These are phyloP conservation scores for Coemansia sp. DNA, from an alignment of 192 early-diverging fungal genomes.

Conservation along the genomic window DNA sequence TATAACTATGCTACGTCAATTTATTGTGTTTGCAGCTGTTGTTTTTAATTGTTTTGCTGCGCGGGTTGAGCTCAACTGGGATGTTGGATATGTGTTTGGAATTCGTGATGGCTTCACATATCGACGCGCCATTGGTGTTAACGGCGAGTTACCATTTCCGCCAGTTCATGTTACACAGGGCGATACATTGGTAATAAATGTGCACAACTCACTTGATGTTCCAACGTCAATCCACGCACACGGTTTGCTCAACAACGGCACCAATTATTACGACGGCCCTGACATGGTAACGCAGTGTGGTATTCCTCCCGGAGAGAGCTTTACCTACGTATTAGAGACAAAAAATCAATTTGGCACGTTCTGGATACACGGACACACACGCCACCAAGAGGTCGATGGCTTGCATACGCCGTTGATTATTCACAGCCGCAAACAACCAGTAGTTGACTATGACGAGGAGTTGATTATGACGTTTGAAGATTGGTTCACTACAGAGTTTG, in stretches of 20 bases:
- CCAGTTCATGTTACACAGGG: no score
- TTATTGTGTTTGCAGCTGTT: neutral
- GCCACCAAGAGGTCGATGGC: slow-evolving; percentile 75
- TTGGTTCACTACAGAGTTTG: slow-evolving; percentile 56
- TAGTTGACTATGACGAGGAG: slow-evolving; percentile 59
- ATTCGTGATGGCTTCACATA: slow-evolving; percentile 59
- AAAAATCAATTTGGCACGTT: slow-evolving; percentile 64
- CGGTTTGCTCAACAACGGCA: no score
- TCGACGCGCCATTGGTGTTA: no score
- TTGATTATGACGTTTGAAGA: slow-evolving; percentile 61
- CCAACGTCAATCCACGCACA: no score
- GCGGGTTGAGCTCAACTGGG: slow-evolving; percentile 46
- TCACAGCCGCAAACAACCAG: slow-evolving; percentile 47
- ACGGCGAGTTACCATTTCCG: no score
- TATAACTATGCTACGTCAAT: neutral
- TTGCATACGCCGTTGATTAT: slow-evolving; percentile 68
- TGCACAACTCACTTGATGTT: slow-evolving; percentile 51
- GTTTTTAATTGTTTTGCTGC: neutral
- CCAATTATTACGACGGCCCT: no score
- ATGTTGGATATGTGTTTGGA: slow-evolving; percentile 60
- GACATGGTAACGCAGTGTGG: no score
- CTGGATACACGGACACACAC: slow-evolving; percentile 74
- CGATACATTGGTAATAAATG: slow-evolving; percentile 20
- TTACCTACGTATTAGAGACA: slow-evolving; percentile 64
- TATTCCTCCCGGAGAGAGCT: slow-evolving; percentile 22